Base-by-base conservation (phyloP, 257 asterid genomes). In the Lycium barbarum region DNA sequence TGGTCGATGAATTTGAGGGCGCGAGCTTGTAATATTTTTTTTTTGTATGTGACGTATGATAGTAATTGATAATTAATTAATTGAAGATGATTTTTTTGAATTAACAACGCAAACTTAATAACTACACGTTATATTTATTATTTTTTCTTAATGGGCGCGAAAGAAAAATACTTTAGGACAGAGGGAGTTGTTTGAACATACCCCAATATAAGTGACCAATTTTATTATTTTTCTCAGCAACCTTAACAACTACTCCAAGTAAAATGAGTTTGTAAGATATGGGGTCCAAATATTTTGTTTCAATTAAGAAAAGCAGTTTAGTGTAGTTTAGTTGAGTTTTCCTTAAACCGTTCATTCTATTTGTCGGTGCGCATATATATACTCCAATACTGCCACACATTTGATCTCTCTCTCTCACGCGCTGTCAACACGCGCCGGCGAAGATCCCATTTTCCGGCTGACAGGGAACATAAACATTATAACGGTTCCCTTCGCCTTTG, bases 371-470 rank as follows among this genome's bases (percentile, higher is more conserved):
- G 9, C 9, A 43, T 70, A 71, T 43, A 45, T 49, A 49, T 68
- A n/a, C n/a, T 20, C 58, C 0, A 26, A 26, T 8, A 20, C 36
- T 73, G n/a, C 11, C 80, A n/a, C 10, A n/a, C n/a, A 47, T 73
- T 74, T 74, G 20, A 74, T 47, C n/a, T 47, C 38, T 47, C 2
- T 59, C 9, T 47, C 43, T 47, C 59, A 73, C 80, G 36, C 80
- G n/a, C 80, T 47, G 38, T 73, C 80, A 73, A 47, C 80, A 73
- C 22, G 78, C 78, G 53, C 38, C 84, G 59, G 38, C 84, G 76
- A 81, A 61, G 59, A 61, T 81, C 61, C 54, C 7, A 43, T 45
- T 49, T 81, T 22, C 85, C 79, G 3, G 40, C n/a, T 9, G 22
- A 26, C 49, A 38, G 55, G 51, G 80, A 83, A 72, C 54, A 74